A percentile compares a stretch with the other conserved stretches of the same genome.
Evolutionary conservation across 345 rosid genomes (phyloP).

Genomic region (rapeseed (Brassica napus)): DNA sequence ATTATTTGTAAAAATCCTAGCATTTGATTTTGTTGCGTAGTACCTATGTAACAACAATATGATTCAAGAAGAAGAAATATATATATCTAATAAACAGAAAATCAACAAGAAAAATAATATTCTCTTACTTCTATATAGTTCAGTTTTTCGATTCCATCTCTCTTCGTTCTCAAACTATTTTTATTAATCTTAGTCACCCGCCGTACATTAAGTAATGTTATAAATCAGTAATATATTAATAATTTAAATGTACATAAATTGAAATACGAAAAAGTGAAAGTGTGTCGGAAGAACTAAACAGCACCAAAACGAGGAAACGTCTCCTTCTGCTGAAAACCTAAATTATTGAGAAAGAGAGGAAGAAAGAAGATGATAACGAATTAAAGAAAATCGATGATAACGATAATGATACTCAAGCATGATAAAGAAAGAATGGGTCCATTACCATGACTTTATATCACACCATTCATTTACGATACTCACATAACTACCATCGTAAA

Average conservation of each 20-base stretch:
- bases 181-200: background rate
- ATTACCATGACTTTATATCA: background rate
- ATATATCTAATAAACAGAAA: no score
- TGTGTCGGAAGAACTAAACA: slow-evolving; percentile 67
- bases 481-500: background rate
- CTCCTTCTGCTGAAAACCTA: slow-evolving; percentile 56
- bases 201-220: background rate
- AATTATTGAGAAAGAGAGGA: slow-evolving; percentile 29
- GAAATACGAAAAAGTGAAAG: slow-evolving; percentile 35
- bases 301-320: slow-evolving; percentile 84
- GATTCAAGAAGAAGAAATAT: no score
- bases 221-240: background rate
- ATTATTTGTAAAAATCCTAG: background rate
- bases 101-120: background rate
- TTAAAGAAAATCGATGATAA: slow-evolving; percentile 7
- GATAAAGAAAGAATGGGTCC: slow-evolving; percentile 28
- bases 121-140: no score
- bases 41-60: no score
- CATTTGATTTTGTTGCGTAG: background rate
- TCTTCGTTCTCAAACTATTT: background rate
- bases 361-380: slow-evolving; percentile 27
- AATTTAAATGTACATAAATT: background rate
- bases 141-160: background rate
- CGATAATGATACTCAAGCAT: slow-evolving; percentile 42
- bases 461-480: background rate